Evolutionary conservation across 139 green algal genomes (phyloP), one percentile per base, ranked within the genome.

Genomic region (Spirogloea muscicola): DNA sequence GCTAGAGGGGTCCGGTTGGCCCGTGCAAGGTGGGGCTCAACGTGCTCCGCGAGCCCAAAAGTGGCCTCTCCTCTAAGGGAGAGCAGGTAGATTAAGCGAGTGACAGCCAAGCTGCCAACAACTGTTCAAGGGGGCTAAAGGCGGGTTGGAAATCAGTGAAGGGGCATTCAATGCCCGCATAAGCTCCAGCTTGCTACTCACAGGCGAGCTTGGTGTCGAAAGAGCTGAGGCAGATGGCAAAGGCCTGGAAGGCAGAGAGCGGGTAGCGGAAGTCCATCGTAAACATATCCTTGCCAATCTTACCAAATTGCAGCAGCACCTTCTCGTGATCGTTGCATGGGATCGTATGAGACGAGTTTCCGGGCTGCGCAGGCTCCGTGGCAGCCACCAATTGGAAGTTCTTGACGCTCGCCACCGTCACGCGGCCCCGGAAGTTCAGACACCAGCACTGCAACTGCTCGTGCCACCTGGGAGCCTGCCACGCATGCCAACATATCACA

Each of bases 401-500:
- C 80, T 99, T 99, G 0, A 99, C 94, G 3, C 81, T 91, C 27
- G 94, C 93, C 62, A 93, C 85, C 48, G 95, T 98, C n/a, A 99
- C 94, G 31, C 94, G 85, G 1, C 94, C 94, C 51, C 91, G 89
- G 88, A 99, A 99, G 83, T 99, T 98, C 10, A 99, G 84, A 85
- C 92, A 97, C 85, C 93, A 98, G 25, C 93, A 96, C 46, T 88
- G 86, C 42, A 87, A 79, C 66, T 86, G 86, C 0, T 93, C 87
- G 80, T 97, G 96, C 93, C 93, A 98, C 48, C 91, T 86, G 0
- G 93, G 93, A 29, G 85, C 66, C 85, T 98, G 39, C 72, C 77
- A 72, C 95, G n/a, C n/a, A n/a, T n/a, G n/a, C n/a, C n/a, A n/a
- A n/a, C n/a, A 16, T 13, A 52, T 27, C 16, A 16, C 44, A 27